Evolutionary conservation across 208 protist genomes (phyloP).

Genomic region (Endotrypanum monterogeii): DNA sequence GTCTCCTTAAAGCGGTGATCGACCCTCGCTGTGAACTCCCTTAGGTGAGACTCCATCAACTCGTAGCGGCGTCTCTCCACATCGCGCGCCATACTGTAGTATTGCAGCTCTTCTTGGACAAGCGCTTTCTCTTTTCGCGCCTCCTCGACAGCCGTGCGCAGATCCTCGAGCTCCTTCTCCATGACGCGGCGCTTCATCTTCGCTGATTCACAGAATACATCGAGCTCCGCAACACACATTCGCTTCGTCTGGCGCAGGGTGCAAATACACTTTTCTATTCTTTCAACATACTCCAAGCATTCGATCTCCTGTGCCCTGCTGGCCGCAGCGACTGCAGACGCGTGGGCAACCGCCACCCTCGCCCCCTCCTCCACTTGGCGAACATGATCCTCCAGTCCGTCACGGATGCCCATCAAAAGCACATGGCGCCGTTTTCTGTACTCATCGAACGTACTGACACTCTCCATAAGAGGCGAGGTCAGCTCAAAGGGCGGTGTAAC

Average conservation of each 20-base stretch:
- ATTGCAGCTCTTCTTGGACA: not conserved
- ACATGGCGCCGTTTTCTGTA: conserved; percentile 7
- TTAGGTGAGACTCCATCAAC: not conserved
- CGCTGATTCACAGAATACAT: not conserved
- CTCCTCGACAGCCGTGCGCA: not conserved
- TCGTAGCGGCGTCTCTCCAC: not conserved
- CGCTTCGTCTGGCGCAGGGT: conserved; percentile 6
- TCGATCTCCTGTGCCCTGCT: conserved; percentile 11
- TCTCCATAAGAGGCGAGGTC: not conserved
- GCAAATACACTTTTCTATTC: conserved; percentile 1
- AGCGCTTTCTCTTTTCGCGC: not conserved
- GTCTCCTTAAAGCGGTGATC: conserved; percentile 16
- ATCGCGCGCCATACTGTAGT: not conserved
- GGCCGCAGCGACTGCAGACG: not conserved
- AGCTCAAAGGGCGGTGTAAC: not conserved
- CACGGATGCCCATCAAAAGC: conserved; percentile 1
- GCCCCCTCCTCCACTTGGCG: conserved; percentile 15
- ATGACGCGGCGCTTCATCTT: conserved; percentile 1
- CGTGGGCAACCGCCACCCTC: conserved; percentile 10
- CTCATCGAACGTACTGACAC: conserved; percentile 13
- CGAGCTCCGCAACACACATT: conserved; percentile 1
- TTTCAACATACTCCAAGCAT: conserved; percentile 7
- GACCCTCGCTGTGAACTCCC: not conserved
- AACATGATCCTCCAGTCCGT: conserved; percentile 16
- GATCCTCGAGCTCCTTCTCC: conserved; percentile 8